phyloP scores from a whole-genome alignment of 2,329 filamentous ascomycete species.

The Exophiala aquamarina region DNA sequence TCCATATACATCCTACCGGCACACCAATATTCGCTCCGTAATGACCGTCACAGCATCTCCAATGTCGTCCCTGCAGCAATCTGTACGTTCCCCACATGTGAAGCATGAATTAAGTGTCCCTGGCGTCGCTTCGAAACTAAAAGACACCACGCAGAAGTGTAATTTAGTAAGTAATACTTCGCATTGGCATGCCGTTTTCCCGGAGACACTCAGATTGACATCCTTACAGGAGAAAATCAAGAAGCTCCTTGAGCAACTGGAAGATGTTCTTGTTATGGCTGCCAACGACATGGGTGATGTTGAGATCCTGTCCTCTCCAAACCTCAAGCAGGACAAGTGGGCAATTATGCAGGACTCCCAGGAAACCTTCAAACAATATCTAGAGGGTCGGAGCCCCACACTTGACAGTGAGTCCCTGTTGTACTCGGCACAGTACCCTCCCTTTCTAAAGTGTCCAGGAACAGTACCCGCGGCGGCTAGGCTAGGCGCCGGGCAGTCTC shows the following conservation, averaged over 20 bases:
- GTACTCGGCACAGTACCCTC: not conserved
- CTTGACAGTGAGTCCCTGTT: constrained; percentile 1
- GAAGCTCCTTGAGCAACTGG: constrained; percentile 19
- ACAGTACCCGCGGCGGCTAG: not conserved
- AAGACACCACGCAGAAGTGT: too few relatives aligned
- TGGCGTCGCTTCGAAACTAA: too few relatives aligned
- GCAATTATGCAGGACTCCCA: constrained; percentile 18
- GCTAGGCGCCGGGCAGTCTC: not conserved
- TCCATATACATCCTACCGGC: too few relatives aligned
- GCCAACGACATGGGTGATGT: constrained; percentile 13
- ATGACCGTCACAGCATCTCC: too few relatives aligned
- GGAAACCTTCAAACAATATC: constrained; percentile 11
- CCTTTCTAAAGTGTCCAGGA: constrained; percentile 8
- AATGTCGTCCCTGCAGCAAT: too few relatives aligned
- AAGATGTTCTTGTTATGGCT: constrained; percentile 20
- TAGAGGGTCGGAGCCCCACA: constrained; percentile 4
- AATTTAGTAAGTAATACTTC: too few relatives aligned
- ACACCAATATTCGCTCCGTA: too few relatives aligned
- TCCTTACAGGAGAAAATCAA: constrained; percentile 13
- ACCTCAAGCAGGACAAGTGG: constrained; percentile 13
- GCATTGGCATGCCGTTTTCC: too few relatives aligned
- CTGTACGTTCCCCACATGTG: too few relatives aligned
- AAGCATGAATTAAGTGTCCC: too few relatives aligned
- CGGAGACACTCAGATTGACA: too few relatives aligned
- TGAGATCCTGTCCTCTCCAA: constrained; percentile 16